These are phyloP conservation scores for Beauveria scarabaeidicola DNA, from an alignment of 2,329 filamentous ascomycete genomes.

Conservation along the genomic window DNA sequence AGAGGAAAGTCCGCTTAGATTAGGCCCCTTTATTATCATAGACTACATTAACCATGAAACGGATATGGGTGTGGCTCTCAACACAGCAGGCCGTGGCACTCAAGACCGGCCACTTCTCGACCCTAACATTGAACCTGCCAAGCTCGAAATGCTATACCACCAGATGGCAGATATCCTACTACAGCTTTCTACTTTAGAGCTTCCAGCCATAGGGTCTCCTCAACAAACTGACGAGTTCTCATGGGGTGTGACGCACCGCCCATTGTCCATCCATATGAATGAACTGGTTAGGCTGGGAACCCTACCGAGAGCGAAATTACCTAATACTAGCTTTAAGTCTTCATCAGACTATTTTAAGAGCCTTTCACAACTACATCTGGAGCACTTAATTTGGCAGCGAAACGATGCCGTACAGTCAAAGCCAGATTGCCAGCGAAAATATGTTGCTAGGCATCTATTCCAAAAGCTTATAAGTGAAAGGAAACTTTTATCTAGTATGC, in stretches of 20 bases:
- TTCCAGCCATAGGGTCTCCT: neutral
- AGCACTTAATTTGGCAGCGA: neutral
- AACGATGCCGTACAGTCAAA: neutral
- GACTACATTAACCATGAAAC: slow-evolving; percentile 11
- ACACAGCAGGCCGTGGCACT: neutral
- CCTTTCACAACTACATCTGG: neutral
- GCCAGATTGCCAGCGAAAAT: neutral
- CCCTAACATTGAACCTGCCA: slow-evolving; percentile 6
- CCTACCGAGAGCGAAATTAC: neutral
- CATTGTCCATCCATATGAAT: neutral
- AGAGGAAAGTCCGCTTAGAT: slow-evolving; percentile 12
- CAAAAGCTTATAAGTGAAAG: neutral
- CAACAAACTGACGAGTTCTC: neutral
- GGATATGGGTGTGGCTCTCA: slow-evolving; percentile 9
- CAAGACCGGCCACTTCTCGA: neutral
- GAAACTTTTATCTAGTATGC: neutral
- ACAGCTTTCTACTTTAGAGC: neutral
- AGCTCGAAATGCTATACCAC: slow-evolving; percentile 8
- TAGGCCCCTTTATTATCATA: slow-evolving; percentile 14
- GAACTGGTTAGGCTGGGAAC: neutral
- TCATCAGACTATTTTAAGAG: neutral
- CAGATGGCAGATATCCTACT: slow-evolving; percentile 10
- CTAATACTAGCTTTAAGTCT: neutral
- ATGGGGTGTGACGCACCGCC: neutral
- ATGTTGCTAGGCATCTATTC: neutral